These are phyloP conservation scores for Carex myosuroides DNA, from an alignment of 176 grass and related monocot genomes.

Conservation along the genomic window DNA sequence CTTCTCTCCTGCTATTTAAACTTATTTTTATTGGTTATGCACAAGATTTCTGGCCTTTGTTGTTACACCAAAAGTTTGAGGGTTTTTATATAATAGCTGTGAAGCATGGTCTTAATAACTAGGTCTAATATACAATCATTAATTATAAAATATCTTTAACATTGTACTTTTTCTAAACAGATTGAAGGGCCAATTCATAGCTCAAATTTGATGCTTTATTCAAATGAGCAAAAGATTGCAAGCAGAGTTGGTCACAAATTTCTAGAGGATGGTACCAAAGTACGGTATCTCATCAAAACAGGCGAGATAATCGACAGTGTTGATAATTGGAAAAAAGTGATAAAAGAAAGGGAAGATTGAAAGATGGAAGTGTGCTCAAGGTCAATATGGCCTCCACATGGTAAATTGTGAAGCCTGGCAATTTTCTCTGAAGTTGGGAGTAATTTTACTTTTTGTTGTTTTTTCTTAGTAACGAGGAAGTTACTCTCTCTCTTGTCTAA, in stretches of 20 bases:
- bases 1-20: background rate
- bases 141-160: background rate
- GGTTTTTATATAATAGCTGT: background rate
- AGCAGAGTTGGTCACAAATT: constrained; percentile 83
- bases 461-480: constrained; percentile 3
- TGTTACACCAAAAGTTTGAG: background rate
- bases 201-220: constrained; percentile 97
- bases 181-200: constrained; percentile 89
- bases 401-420: constrained; percentile 6
- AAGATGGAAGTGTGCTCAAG: background rate
- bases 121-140: background rate
- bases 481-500: background rate
- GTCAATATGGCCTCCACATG: background rate
- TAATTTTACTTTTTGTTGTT: background rate
- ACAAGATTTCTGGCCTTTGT: background rate
- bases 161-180: constrained; percentile 27
- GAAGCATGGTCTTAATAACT: background rate
- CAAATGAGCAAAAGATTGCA: constrained; percentile 67
- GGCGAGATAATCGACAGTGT: constrained; percentile 71
- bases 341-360: constrained; percentile 58
- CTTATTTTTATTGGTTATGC: constrained; percentile 1
- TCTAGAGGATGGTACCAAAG: constrained; percentile 74
- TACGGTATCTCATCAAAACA: constrained; percentile 76
- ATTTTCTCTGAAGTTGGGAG: constrained; percentile 9
- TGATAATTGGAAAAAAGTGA: constrained; percentile 66